phyloP scores from a whole-genome alignment of 768 basidiomycete genomes.

The Suillus placidus region DNA sequence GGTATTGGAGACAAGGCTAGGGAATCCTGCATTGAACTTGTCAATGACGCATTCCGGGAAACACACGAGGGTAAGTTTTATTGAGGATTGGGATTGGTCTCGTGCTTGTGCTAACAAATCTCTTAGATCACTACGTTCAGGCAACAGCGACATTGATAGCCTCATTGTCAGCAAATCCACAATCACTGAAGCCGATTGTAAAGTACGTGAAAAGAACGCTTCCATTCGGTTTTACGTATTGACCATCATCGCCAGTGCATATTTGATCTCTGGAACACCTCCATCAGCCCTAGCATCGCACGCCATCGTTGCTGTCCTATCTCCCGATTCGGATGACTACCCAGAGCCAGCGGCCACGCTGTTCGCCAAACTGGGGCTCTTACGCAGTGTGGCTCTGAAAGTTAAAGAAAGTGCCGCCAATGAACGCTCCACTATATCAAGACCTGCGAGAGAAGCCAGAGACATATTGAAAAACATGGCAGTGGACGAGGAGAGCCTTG shows the following conservation, averaged over 20 bases:
- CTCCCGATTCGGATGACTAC: slow-evolving; percentile 44
- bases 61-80: slow-evolving; percentile 58
- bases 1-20: slow-evolving; percentile 79
- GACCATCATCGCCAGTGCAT: slow-evolving; percentile 42
- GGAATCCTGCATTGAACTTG: slow-evolving; percentile 73
- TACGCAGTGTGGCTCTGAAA: slow-evolving; percentile 72
- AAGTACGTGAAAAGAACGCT: slow-evolving; percentile 50
- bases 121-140: slow-evolving; percentile 67
- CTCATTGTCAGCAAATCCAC: slow-evolving; percentile 62
- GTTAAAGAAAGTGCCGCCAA: slow-evolving; percentile 66
- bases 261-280: slow-evolving; percentile 70
- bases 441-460: slow-evolving; percentile 82
- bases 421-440: slow-evolving; percentile 70
- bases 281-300: slow-evolving; percentile 64
- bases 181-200: slow-evolving; percentile 66
- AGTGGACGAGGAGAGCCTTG: slow-evolving; percentile 24
- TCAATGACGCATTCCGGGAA: slow-evolving; percentile 78
- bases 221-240: slow-evolving; percentile 3
- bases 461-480: slow-evolving; percentile 57
- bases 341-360: slow-evolving; percentile 31
- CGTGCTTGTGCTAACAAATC: slow-evolving; percentile 13
- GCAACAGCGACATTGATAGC: slow-evolving; percentile 65
- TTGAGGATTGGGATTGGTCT: not conserved
- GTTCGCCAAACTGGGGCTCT: slow-evolving; percentile 66
- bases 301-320: slow-evolving; percentile 59